Conservation (phyloP, 2,329 filamentous ascomycete genomes). For the Xylaria polymorpha region DNA sequence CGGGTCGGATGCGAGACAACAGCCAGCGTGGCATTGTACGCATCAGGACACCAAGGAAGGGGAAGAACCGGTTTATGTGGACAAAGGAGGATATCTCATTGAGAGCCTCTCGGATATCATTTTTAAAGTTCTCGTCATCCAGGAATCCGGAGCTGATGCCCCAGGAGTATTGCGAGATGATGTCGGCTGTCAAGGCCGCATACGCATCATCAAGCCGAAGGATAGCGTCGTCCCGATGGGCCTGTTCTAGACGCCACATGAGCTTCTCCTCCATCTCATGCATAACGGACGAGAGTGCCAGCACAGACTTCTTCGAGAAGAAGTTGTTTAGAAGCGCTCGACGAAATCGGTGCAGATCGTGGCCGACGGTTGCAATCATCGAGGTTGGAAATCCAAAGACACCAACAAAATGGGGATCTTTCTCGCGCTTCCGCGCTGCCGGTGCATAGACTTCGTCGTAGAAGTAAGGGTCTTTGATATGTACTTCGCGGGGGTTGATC, state of each 20-base stretch:
- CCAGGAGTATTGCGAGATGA: conserved; percentile 3
- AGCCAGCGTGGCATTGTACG: neutral
- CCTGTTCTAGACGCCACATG: neutral
- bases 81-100: neutral
- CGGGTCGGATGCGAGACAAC: neutral
- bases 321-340: neutral
- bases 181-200: neutral
- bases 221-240: neutral
- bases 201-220: neutral
- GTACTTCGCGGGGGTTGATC: conserved; percentile 1
- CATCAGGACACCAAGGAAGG: neutral
- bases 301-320: neutral
- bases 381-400: neutral
- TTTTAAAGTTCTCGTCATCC: neutral
- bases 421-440: neutral
- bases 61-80: neutral
- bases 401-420: neutral
- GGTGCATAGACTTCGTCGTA: neutral
- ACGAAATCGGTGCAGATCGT: neutral
- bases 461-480: neutral
- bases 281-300: neutral
- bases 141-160: neutral
- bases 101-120: neutral
- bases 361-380: neutral
- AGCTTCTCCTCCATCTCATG: neutral